A percentile compares a stretch with the other conserved stretches of the same genome.
Conservation (phyloP, 2,329 filamentous ascomycete genomes). For the Ophiosphaerella korrae region DNA sequence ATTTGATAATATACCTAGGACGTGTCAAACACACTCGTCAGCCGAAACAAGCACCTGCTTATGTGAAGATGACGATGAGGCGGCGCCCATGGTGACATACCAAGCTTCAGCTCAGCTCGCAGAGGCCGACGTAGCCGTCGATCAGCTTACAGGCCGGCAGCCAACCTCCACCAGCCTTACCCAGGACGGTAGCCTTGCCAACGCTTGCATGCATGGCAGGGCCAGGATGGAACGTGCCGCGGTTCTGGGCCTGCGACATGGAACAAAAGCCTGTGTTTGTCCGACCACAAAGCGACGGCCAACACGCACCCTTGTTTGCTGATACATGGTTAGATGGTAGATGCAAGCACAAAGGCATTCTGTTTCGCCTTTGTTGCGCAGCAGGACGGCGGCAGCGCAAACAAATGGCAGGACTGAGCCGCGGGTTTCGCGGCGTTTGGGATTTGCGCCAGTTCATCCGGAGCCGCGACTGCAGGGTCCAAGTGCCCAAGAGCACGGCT, state of each 20-base stretch:
- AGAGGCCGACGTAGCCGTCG: background rate
- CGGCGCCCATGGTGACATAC: too few species aligned
- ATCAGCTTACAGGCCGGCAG: background rate
- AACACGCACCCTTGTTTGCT: background rate
- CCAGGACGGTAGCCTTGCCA: slow-evolving; percentile 1
- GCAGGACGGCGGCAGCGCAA: background rate
- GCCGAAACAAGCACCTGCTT: too few species aligned
- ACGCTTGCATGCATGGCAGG: slow-evolving; percentile 11
- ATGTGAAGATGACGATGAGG: too few species aligned
- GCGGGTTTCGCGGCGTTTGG: slow-evolving; percentile 3
- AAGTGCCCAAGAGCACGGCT: background rate
- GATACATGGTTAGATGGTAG: background rate
- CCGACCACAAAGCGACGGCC: background rate
- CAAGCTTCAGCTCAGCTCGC: too few species aligned
- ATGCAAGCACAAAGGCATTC: too few species aligned
- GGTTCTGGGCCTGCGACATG: slow-evolving; percentile 1
- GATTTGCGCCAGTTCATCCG: background rate
- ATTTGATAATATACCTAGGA: background rate
- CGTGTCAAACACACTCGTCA: background rate
- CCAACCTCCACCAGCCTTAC: slow-evolving; percentile 1
- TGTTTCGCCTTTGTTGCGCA: too few species aligned
- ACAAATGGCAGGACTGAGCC: background rate
- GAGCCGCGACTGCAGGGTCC: slow-evolving; percentile 8
- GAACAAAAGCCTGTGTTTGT: background rate
- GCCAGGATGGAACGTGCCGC: slow-evolving; percentile 1